Evolutionary conservation across 2,329 filamentous ascomycete genomes (phyloP), one percentile per base, ranked within the genome.

Genomic region (Myriosclerotinia scirpicola): DNA sequence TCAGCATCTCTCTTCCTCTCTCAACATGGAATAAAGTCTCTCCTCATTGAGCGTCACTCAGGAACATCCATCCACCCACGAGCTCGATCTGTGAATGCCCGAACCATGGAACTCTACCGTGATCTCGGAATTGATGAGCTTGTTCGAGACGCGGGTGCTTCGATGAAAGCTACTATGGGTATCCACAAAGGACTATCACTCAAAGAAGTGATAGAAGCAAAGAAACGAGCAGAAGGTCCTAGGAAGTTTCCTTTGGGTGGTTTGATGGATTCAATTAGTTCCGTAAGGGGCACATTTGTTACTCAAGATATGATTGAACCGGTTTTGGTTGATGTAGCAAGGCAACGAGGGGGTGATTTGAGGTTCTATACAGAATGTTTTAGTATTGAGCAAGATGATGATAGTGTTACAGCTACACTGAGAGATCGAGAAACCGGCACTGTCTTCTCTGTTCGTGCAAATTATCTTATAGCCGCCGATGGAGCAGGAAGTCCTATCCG

Each of bases 261-360:
- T 48, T 60, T 48, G 30, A 38, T 46, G 42, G 17, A 63, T 34
- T 58, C n/a, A 26, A 64, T 69, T 22, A 70, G 50, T 71, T 73
- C 46, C 66, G 64, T 68, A 26, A 67, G 44, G 4, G 77, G 76
- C 1, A 72, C 75, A 2, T 75, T 74, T 6, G 74, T 76, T 0
- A 75, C 80, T 0, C 79, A 81, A 50, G 79, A 81, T 68, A 72
- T 75, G 34, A 70, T 81, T 11, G 80, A 82, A 56, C 77, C 77
- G 1, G 74, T 81, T 4, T 72, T 81, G 3, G 69, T 77, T 15
- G 67, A 73, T 12, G 67, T 71, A 0, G 79, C 78, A 6, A 54
- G 71, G 8, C 72, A 77, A 54, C 72, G 74, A 11, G 77, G 77
- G 1, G 77, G 71, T 0, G 77, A 80, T 59, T 68, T 79, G 4